These are phyloP conservation scores for Xylaria telfairii DNA, from an alignment of 495 filamentous ascomycete species.

Conservation along the genomic window DNA sequence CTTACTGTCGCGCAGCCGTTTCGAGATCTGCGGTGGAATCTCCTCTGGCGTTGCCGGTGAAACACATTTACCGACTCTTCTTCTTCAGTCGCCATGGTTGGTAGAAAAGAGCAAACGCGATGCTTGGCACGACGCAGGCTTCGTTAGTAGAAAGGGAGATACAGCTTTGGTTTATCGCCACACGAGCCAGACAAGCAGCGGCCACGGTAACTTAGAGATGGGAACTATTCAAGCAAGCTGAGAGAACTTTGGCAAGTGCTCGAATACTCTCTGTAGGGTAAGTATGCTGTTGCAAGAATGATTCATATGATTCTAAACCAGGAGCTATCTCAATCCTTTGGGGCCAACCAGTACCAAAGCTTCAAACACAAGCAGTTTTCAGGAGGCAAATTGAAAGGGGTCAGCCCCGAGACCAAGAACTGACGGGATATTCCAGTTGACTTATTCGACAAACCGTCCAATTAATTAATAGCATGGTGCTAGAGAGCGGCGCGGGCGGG, in stretches of 20 bases:
- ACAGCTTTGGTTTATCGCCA: neutral
- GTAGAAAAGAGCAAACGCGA: neutral
- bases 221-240: neutral
- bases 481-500: conserved; percentile 8
- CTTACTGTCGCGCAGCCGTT: conserved; percentile 37
- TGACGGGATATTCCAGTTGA: neutral
- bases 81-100: conserved; percentile 30
- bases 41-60: conserved; percentile 39
- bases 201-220: neutral
- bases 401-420: neutral
- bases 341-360: neutral
- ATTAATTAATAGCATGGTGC: conserved; percentile 11
- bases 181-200: neutral
- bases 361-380: conserved; percentile 8
- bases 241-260: neutral
- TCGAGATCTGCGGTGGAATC: conserved; percentile 41
- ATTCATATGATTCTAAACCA: conserved; percentile 18
- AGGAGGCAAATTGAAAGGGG: conserved; percentile 12
- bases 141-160: neutral
- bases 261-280: neutral
- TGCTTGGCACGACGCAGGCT: neutral
- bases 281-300: conserved; percentile 5
- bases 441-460: conserved; percentile 5
- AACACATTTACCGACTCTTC: conserved; percentile 26
- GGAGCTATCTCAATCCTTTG: conserved; percentile 15